phyloP scores from a whole-genome alignment of 139 green algal species.

The Dunaliella primolecta region DNA sequence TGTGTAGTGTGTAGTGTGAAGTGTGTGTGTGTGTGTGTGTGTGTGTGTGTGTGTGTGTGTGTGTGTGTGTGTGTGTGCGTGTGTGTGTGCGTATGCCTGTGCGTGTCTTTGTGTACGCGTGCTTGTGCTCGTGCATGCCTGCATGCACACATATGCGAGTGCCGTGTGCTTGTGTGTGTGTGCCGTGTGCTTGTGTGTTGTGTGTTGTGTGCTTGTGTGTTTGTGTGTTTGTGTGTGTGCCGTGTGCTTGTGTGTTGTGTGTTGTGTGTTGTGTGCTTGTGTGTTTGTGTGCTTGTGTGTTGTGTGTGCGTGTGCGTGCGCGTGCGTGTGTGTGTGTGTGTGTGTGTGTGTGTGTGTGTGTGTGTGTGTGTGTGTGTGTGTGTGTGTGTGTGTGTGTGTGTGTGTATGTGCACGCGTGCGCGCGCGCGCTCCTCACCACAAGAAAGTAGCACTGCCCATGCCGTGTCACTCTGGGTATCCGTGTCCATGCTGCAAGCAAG shows the following conservation, averaged over 20 bases:
- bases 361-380: neutral
- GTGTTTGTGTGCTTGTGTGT: no score
- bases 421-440: neutral
- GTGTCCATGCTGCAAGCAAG: neutral
- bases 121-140: neutral
- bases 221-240: neutral
- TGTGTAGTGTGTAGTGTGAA: no score
- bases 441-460: neutral
- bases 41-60: no score
- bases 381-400: neutral
- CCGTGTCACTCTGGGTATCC: neutral
- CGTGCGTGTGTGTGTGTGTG: neutral
- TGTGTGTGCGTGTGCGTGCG: no score
- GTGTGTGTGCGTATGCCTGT: neutral
- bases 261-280: no score
- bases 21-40: no score
- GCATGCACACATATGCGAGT: no score
- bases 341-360: neutral
- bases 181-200: no score
- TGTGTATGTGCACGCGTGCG: neutral
- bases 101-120: neutral
- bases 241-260: no score
- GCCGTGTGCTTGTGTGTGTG: neutral
- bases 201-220: neutral
- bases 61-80: neutral